Conservation (phyloP, 1,284 basidiomycete genomes). For the Microbotryum intermedium region DNA sequence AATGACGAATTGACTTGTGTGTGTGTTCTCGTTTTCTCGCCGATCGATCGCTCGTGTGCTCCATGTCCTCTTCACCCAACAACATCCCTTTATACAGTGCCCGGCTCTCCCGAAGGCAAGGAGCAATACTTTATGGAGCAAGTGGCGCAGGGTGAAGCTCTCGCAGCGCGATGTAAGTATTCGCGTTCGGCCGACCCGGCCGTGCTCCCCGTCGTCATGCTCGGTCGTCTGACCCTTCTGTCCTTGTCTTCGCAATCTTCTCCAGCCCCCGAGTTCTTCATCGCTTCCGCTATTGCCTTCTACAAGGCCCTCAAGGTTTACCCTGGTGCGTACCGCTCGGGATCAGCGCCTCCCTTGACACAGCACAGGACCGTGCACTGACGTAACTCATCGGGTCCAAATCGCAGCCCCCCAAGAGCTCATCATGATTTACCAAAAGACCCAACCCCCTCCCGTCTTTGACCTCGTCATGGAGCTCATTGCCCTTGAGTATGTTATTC, state of each 20-base stretch:
- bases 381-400: not conserved
- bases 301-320: slow-evolving; percentile 90
- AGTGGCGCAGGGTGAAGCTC: slow-evolving; percentile 76
- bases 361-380: not conserved
- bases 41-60: slow-evolving; percentile 6
- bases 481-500: slow-evolving; percentile 58
- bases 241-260: not conserved
- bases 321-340: slow-evolving; percentile 43
- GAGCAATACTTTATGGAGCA: slow-evolving; percentile 87
- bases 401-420: slow-evolving; percentile 18
- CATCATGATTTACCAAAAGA: slow-evolving; percentile 70
- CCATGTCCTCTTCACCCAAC: not conserved
- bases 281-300: slow-evolving; percentile 80
- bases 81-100: slow-evolving; percentile 8
- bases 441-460: slow-evolving; percentile 77
- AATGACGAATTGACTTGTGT: not conserved
- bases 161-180: slow-evolving; percentile 62
- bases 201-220: not conserved
- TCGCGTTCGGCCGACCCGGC: not conserved
- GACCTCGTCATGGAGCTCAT: slow-evolving; percentile 83
- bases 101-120: slow-evolving; percentile 39
- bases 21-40: not conserved
- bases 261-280: slow-evolving; percentile 62
- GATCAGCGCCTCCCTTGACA: not conserved
- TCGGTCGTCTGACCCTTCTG: not conserved